Evolutionary conservation across 2,329 filamentous ascomycete genomes (phyloP).

Genomic region (Phyllosticta citrichinensis): DNA sequence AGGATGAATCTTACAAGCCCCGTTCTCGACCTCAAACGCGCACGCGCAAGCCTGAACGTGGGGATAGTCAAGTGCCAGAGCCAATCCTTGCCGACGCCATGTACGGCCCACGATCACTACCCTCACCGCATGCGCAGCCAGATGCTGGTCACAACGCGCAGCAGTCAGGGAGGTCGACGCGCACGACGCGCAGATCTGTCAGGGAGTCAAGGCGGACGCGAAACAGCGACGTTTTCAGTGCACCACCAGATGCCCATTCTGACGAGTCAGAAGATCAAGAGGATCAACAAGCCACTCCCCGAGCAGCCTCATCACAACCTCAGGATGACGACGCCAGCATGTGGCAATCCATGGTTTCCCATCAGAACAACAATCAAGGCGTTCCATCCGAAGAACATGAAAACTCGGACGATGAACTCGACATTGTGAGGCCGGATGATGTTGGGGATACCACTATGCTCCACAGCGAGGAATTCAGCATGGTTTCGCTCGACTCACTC

Average conservation of each 20-base stretch:
- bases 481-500: conserved; percentile 40
- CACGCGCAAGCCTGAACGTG: not conserved
- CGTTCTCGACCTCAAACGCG: not conserved
- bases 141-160: too few relatives aligned
- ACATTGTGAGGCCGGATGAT: conserved; percentile 5
- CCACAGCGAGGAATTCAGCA: conserved; percentile 41
- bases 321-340: not conserved
- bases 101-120: conserved; percentile 2
- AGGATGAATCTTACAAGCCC: conserved; percentile 2
- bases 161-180: not conserved
- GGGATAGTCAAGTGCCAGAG: not conserved
- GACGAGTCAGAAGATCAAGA: not conserved
- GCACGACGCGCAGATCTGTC: not conserved
- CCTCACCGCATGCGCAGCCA: not conserved
- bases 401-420: conserved; percentile 1
- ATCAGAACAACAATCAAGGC: conserved; percentile 1
- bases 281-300: not conserved
- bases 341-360: conserved; percentile 8
- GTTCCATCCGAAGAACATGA: conserved; percentile 4
- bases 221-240: not conserved
- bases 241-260: not conserved
- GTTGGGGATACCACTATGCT: conserved; percentile 37
- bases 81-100: conserved; percentile 1
- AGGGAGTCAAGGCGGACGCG: not conserved
- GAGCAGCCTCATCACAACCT: not conserved